Percentiles rank a stretch among this genome's conserved stretches.
These are phyloP conservation scores for Podila minutissima DNA, from an alignment of 192 early-diverging fungal species.

Conservation along the genomic window DNA sequence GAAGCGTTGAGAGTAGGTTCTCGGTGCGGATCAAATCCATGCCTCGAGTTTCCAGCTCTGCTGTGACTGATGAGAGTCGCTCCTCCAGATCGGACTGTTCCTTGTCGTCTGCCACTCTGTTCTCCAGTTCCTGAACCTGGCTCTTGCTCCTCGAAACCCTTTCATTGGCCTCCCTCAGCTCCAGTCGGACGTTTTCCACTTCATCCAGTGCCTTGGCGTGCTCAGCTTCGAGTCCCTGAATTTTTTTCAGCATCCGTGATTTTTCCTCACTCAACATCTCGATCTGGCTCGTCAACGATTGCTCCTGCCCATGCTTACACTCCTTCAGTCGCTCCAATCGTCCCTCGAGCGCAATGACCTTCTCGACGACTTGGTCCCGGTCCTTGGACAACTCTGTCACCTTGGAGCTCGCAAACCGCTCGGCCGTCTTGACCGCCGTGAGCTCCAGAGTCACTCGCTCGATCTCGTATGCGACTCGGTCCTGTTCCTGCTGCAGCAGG, in stretches of 20 bases:
- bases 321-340: constrained; percentile 28
- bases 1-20: background rate
- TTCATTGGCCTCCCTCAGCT: background rate
- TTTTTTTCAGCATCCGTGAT: constrained; percentile 1
- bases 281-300: constrained; percentile 28
- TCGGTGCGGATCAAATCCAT: constrained; percentile 23
- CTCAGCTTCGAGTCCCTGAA: background rate
- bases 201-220: background rate
- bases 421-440: constrained; percentile 31
- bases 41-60: constrained; percentile 16
- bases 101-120: constrained; percentile 3
- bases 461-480: constrained; percentile 32
- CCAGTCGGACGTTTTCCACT: background rate
- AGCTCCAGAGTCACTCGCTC: constrained; percentile 34
- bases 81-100: constrained; percentile 11
- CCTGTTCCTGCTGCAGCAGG: constrained; percentile 32
- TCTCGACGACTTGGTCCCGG: constrained; percentile 24
- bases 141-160: background rate
- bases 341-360: constrained; percentile 30
- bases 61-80: background rate
- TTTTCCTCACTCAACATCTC: constrained; percentile 20
- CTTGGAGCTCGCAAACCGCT: constrained; percentile 37
- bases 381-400: constrained; percentile 45
- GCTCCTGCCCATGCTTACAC: constrained; percentile 38
- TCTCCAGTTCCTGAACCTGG: background rate